phyloP scores from a whole-genome alignment of 2,329 filamentous ascomycete species.

The Thielaviopsis punctulata region DNA sequence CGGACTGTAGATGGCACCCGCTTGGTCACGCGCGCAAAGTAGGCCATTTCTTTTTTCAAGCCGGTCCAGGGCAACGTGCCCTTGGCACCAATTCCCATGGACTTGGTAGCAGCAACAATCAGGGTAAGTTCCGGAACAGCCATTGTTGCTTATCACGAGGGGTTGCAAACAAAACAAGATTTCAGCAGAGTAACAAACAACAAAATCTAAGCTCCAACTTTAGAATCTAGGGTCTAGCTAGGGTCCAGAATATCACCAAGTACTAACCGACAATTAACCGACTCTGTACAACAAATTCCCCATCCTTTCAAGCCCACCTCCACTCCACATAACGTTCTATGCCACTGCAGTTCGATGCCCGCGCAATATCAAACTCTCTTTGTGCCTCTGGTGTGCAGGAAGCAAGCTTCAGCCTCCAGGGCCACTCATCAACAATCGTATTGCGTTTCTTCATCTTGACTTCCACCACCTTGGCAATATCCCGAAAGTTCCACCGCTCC shows the following conservation, averaged over 20 bases:
- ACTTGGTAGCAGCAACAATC: conserved; percentile 80
- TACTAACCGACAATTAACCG: neutral
- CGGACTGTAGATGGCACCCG: conserved; percentile 31
- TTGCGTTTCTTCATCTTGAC: neutral
- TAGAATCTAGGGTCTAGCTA: too few relatives aligned
- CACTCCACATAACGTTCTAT: neutral
- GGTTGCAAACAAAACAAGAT: too few relatives aligned
- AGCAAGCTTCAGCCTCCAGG: neutral
- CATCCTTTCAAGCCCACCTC: too few relatives aligned
- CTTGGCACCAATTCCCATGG: conserved; percentile 70
- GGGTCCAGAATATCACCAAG: neutral
- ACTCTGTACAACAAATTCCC: too few relatives aligned
- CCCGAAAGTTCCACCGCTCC: neutral
- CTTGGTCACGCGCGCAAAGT: conserved; percentile 82
- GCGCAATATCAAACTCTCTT: neutral
- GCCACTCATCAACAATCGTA: neutral
- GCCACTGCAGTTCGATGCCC: neutral
- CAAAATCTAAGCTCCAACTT: too few relatives aligned
- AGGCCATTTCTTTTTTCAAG: conserved; percentile 80
- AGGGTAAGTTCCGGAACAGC: conserved; percentile 50
- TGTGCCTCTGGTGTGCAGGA: neutral
- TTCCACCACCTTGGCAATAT: neutral
- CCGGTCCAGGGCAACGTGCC: conserved; percentile 79
- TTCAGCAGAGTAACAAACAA: too few relatives aligned
- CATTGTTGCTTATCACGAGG: too few relatives aligned